Conservation (phyloP, 1,284 basidiomycete genomes). For the Trametes pubescens region DNA sequence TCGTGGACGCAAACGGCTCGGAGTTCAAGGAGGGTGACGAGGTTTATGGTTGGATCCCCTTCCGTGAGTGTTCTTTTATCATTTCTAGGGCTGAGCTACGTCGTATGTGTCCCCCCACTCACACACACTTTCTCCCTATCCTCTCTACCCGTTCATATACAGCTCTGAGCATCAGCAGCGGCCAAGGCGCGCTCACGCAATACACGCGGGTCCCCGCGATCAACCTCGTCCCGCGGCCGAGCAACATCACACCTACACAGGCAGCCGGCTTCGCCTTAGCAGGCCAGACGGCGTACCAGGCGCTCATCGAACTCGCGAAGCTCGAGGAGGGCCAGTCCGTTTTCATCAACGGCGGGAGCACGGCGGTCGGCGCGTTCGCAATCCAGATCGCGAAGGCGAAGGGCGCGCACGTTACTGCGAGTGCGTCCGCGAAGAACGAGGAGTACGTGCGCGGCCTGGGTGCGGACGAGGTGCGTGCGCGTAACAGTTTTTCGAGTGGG, state of each 20-base stretch:
- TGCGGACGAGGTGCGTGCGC: conserved; percentile 37
- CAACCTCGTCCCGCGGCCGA: conserved; percentile 27
- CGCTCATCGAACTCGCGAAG: conserved; percentile 26
- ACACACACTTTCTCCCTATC: too few relatives aligned
- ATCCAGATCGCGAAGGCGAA: conserved; percentile 41
- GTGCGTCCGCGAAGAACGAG: conserved; percentile 41
- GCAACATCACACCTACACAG: conserved; percentile 28
- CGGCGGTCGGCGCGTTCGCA: conserved; percentile 34
- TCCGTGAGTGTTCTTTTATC: conserved; percentile 43
- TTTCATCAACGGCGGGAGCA: conserved; percentile 40
- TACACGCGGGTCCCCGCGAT: conserved; percentile 30
- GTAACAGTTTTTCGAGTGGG: too few relatives aligned
- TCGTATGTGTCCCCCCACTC: too few relatives aligned
- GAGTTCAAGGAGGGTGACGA: conserved; percentile 62
- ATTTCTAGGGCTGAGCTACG: too few relatives aligned
- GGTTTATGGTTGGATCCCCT: conserved; percentile 63
- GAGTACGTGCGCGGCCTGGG: conserved; percentile 38
- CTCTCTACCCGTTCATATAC: neutral
- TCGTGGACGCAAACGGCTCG: conserved; percentile 61
- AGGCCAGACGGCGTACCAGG: conserved; percentile 36
- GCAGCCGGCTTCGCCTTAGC: conserved; percentile 32
- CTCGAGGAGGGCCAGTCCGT: conserved; percentile 36
- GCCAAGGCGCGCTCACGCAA: conserved; percentile 33
- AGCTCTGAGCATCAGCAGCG: conserved; percentile 16
- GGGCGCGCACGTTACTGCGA: conserved; percentile 38